A percentile compares a stretch with the other conserved stretches of the same genome.
These are phyloP conservation scores for Calonectria pseudoturangicola DNA, from an alignment of 2,329 filamentous ascomycete species.

Conservation along the genomic window DNA sequence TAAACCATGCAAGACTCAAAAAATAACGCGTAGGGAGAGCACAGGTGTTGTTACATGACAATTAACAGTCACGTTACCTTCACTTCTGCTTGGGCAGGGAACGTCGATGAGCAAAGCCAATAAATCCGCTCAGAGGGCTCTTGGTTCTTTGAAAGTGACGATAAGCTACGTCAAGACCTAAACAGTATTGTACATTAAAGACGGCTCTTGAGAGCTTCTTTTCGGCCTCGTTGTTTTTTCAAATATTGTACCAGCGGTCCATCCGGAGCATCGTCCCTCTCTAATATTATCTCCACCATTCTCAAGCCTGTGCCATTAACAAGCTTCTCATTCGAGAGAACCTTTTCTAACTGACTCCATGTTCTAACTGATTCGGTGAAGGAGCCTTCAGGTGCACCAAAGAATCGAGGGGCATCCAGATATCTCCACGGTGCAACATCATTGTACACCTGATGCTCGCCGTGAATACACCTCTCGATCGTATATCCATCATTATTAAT, in stretches of 20 bases:
- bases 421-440: conserved; percentile 10
- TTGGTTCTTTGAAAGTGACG: too few species aligned
- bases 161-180: too few species aligned
- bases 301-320: not conserved
- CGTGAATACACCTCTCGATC: conserved; percentile 15
- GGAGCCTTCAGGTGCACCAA: not conserved
- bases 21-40: too few species aligned
- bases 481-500: conserved; percentile 10
- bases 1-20: too few species aligned
- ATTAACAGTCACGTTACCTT: too few species aligned
- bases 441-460: conserved; percentile 11
- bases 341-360: conserved; percentile 4
- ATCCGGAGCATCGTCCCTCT: conserved; percentile 8
- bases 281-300: conserved; percentile 14
- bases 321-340: not conserved
- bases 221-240: conserved; percentile 6
- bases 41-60: too few species aligned
- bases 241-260: not conserved
- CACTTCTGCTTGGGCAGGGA: too few species aligned
- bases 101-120: too few species aligned
- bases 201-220: not conserved
- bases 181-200: not conserved
- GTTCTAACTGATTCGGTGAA: not conserved
- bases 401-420: conserved; percentile 1
- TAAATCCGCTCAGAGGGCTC: too few species aligned